These are phyloP conservation scores for Penicillium crustosum DNA, from an alignment of 2,329 filamentous ascomycete species.

Conservation along the genomic window DNA sequence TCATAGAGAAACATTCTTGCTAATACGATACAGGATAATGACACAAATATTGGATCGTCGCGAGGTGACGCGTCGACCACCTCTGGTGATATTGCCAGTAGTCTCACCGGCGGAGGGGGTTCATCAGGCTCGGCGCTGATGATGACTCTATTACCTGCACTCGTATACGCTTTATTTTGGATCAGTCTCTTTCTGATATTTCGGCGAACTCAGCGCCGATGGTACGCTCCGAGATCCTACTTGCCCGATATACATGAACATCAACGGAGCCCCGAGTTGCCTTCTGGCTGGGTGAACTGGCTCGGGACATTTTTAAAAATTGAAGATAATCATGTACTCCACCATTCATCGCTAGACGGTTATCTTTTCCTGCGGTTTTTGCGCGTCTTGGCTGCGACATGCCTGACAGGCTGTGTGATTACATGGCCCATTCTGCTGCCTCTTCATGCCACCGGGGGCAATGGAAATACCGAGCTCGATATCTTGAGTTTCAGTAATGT, in stretches of 20 bases:
- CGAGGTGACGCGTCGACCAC: constrained; percentile 41
- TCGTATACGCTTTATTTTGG: constrained; percentile 47
- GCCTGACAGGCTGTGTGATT: constrained; percentile 76
- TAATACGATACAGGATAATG: constrained; percentile 34
- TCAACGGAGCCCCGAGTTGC: constrained; percentile 51
- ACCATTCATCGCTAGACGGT: constrained; percentile 86
- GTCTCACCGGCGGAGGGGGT: constrained; percentile 38
- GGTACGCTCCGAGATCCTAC: constrained; percentile 48
- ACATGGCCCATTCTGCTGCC: constrained; percentile 89
- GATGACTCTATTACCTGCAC: constrained; percentile 50
- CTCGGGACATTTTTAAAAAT: constrained; percentile 54
- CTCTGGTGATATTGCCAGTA: constrained; percentile 31
- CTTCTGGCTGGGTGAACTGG: constrained; percentile 55
- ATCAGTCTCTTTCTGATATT: constrained; percentile 49
- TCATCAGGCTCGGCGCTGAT: constrained; percentile 53
- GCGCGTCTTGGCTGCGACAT: constrained; percentile 73
- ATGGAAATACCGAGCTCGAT: constrained; percentile 66
- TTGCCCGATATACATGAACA: constrained; percentile 44
- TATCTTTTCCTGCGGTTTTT: constrained; percentile 90
- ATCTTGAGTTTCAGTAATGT: constrained; percentile 79
- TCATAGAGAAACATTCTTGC: not conserved
- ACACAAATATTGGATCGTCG: constrained; percentile 45
- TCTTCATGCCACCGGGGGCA: constrained; percentile 79
- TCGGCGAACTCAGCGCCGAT: constrained; percentile 47
- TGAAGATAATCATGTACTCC: constrained; percentile 76